Evolutionary conservation across 2,329 filamentous ascomycete genomes (phyloP).

Genomic region (Trichophyton verrucosum): DNA sequence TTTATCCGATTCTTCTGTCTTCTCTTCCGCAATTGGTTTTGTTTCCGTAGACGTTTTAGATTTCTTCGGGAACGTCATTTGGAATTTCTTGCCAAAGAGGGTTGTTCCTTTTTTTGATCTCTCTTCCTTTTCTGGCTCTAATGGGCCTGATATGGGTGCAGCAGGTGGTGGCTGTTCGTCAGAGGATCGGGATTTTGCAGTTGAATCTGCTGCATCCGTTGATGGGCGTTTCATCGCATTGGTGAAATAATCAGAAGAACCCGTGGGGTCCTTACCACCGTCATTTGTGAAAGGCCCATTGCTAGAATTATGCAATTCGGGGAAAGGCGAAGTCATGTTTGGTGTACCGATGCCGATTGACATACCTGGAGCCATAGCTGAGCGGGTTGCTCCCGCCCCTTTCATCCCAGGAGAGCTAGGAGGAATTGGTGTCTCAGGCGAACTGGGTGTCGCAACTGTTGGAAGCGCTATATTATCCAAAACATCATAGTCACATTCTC

Average conservation of each 20-base stretch:
- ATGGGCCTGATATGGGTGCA: constrained; percentile 16
- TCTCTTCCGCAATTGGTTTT: constrained; percentile 67
- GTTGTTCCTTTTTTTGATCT: constrained; percentile 43
- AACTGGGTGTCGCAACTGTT: constrained; percentile 8
- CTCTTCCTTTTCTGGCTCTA: constrained; percentile 38
- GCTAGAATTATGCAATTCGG: constrained; percentile 22
- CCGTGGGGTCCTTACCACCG: constrained; percentile 11
- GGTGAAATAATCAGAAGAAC: constrained; percentile 11
- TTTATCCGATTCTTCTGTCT: constrained; percentile 43
- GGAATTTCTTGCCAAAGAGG: constrained; percentile 73
- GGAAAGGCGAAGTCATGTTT: constrained; percentile 15
- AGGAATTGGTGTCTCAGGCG: background rate
- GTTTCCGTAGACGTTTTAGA: constrained; percentile 53
- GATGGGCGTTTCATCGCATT: constrained; percentile 12
- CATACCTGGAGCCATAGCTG: constrained; percentile 60
- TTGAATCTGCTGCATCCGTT: constrained; percentile 17
- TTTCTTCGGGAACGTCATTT: constrained; percentile 68
- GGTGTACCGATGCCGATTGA: constrained; percentile 69
- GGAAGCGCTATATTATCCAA: constrained; percentile 52
- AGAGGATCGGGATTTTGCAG: constrained; percentile 23
- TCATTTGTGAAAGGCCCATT: constrained; percentile 23
- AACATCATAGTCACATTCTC: constrained; percentile 44
- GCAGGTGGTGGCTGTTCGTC: constrained; percentile 9
- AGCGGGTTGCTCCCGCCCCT: constrained; percentile 53
- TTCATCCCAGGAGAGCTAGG: constrained; percentile 2